phyloP scores from a whole-genome alignment of 768 basidiomycete species.

The Rhizopogon vesiculosus region DNA sequence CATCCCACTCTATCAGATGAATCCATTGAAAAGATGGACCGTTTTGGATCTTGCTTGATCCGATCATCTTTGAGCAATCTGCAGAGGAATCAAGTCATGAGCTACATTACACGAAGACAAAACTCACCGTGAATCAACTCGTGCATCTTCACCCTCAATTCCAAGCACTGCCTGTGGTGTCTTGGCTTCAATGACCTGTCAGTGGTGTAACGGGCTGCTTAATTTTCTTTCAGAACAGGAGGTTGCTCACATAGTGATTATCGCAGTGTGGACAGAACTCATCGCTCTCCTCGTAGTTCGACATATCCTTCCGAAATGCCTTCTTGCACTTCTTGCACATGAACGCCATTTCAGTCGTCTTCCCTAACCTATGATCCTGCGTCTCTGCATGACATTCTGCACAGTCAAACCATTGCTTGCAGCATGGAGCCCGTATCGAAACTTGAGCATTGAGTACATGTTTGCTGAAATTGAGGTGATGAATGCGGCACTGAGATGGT shows the following conservation, averaged over 20 bases:
- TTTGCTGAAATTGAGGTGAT: slow-evolving; percentile 51
- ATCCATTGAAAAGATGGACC: slow-evolving; percentile 47
- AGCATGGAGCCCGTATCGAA: slow-evolving; percentile 93
- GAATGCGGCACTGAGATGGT: not conserved
- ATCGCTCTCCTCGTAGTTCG: slow-evolving; percentile 88
- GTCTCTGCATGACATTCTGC: slow-evolving; percentile 90
- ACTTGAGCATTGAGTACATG: slow-evolving; percentile 97
- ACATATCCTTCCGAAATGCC: slow-evolving; percentile 96
- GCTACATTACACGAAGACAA: not conserved
- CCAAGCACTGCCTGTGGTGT: slow-evolving; percentile 80
- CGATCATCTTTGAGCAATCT: slow-evolving; percentile 93
- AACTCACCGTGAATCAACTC: slow-evolving; percentile 79
- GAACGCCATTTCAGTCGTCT: slow-evolving; percentile 82
- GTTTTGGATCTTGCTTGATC: slow-evolving; percentile 44
- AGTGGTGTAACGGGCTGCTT: not conserved
- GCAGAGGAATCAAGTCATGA: not conserved
- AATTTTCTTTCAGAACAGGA: not conserved
- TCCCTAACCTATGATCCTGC: slow-evolving; percentile 66
- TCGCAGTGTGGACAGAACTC: slow-evolving; percentile 99
- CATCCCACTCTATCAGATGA: slow-evolving; percentile 40
- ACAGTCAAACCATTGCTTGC: slow-evolving; percentile 98
- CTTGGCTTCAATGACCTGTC: slow-evolving; percentile 88
- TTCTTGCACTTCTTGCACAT: slow-evolving; percentile 91
- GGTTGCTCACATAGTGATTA: slow-evolving; percentile 82
- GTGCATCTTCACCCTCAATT: slow-evolving; percentile 88